These are phyloP conservation scores for Melastoma candidum DNA, from an alignment of 441 rosid genomes.

Conservation along the genomic window DNA sequence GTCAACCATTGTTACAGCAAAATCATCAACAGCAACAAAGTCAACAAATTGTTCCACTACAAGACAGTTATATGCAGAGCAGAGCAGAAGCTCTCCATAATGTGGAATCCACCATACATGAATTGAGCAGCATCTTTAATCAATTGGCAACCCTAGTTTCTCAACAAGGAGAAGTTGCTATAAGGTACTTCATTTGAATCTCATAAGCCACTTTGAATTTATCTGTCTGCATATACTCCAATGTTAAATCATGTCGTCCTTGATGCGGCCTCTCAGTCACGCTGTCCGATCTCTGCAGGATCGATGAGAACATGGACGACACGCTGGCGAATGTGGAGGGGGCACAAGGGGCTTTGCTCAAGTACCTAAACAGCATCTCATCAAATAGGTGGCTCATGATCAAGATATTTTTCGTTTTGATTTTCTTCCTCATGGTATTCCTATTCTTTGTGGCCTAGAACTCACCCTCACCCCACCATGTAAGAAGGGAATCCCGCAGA, in stretches of 20 bases:
- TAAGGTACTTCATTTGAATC: conserved; percentile 43
- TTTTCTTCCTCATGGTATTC: conserved; percentile 86
- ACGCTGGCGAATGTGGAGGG: conserved; percentile 80
- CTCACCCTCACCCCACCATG: background rate
- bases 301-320: conserved; percentile 95
- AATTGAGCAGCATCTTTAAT: conserved; percentile 71
- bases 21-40: conserved; percentile 47
- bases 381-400: conserved; percentile 97
- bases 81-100: conserved; percentile 88
- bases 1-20: conserved; percentile 60
- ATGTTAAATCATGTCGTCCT: no score
- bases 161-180: conserved; percentile 92
- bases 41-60: conserved; percentile 80
- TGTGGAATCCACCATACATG: conserved; percentile 94
- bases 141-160: conserved; percentile 91
- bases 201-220: background rate
- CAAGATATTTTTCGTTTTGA: conserved; percentile 82
- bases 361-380: conserved; percentile 82
- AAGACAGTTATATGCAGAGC: conserved; percentile 92
- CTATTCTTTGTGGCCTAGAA: conserved; percentile 81
- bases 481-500: no score
- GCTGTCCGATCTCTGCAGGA: conserved; percentile 30
- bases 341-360: conserved; percentile 75
- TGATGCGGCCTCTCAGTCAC: no score
- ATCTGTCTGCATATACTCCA: background rate